These are phyloP conservation scores for Cadophora sp. DNA, from an alignment of 2,329 filamentous ascomycete genomes.

Conservation along the genomic window DNA sequence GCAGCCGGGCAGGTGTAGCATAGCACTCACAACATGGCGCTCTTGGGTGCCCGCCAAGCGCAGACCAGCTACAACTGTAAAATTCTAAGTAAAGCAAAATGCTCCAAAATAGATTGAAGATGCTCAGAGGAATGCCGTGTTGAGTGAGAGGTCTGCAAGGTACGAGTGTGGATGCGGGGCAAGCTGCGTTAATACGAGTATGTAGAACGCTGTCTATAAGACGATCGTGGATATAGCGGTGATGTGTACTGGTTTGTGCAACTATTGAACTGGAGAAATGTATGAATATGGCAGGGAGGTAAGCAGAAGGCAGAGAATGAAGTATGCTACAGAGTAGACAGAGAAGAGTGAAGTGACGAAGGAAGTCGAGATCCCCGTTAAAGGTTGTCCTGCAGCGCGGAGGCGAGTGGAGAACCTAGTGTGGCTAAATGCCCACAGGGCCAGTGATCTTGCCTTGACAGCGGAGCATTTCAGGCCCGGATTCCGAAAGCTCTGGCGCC, in stretches of 20 bases:
- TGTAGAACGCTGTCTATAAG: conserved; percentile 23
- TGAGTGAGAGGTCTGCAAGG: conserved; percentile 28
- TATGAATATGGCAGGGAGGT: background rate
- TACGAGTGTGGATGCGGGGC: conserved; percentile 37
- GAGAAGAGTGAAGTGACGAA: background rate
- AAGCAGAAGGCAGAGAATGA: background rate
- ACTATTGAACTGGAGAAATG: background rate
- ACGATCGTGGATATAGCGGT: conserved; percentile 2
- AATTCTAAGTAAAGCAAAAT: background rate
- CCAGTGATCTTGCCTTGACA: conserved; percentile 14
- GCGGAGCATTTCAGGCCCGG: conserved; percentile 14
- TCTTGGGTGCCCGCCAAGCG: conserved; percentile 27
- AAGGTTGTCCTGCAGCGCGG: conserved; percentile 17
- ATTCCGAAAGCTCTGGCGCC: conserved; percentile 9
- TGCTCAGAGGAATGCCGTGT: conserved; percentile 5
- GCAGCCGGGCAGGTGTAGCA: conserved; percentile 12
- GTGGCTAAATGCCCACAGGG: background rate
- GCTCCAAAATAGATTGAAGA: conserved; percentile 16
- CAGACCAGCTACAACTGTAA: conserved; percentile 52
- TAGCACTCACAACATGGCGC: conserved; percentile 42
- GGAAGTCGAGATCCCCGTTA: conserved; percentile 4
- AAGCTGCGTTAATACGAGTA: conserved; percentile 14
- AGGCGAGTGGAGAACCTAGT: conserved; percentile 17
- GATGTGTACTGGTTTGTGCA: background rate
- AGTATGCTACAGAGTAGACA: background rate